phyloP scores from a whole-genome alignment of 805 yeast genomes.

The Spathaspora hagerdaliae region DNA sequence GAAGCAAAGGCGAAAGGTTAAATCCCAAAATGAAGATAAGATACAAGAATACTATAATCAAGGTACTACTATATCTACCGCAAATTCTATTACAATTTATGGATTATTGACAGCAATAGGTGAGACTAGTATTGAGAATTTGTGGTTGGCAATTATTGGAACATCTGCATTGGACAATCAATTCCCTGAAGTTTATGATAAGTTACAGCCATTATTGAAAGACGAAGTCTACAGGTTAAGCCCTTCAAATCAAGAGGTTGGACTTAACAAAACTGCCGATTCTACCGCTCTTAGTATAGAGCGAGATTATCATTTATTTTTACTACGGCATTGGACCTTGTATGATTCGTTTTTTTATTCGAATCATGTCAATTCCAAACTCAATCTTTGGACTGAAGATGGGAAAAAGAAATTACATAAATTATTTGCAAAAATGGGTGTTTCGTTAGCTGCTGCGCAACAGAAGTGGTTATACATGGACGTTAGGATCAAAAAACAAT shows the following conservation, averaged over 20 bases:
- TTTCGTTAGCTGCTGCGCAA: conserved; percentile 80
- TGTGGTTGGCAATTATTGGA: conserved; percentile 91
- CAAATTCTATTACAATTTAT: conserved; percentile 76
- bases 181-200: conserved; percentile 71
- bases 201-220: conserved; percentile 65
- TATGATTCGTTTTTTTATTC: conserved; percentile 90
- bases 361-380: conserved; percentile 83
- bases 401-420: conserved; percentile 85
- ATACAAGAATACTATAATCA: conserved; percentile 77
- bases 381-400: conserved; percentile 85
- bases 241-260: conserved; percentile 25
- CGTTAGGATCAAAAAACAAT: conserved; percentile 66
- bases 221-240: conserved; percentile 79
- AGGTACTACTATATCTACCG: conserved; percentile 74
- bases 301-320: conserved; percentile 79
- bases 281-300: conserved; percentile 56
- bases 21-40: conserved; percentile 46
- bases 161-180: conserved; percentile 73
- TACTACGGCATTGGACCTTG: conserved; percentile 88
- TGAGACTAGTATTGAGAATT: conserved; percentile 61
- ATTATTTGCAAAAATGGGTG: conserved; percentile 95
- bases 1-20: conserved; percentile 35
- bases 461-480: conserved; percentile 93
- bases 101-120: conserved; percentile 78
- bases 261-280: conserved; percentile 31